Percentiles rank a stretch among this genome's conserved stretches.
These are phyloP conservation scores for Angomonas deanei DNA, from an alignment of 208 protist genomes.

Conservation along the genomic window DNA sequence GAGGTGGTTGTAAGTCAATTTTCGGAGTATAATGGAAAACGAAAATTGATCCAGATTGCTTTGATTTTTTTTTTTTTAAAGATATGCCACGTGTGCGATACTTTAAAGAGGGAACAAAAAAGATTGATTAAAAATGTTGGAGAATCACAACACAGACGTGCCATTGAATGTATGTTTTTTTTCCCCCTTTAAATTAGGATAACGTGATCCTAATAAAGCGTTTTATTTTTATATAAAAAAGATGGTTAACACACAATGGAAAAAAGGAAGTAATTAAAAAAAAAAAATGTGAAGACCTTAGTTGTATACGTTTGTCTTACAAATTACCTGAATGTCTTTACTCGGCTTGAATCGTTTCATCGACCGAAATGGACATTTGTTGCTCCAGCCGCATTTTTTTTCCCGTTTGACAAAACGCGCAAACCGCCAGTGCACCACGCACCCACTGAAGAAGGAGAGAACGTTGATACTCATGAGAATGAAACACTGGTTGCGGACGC, in stretches of 20 bases:
- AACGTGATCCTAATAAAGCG: too few species aligned
- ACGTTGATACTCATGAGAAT: conserved; percentile 72
- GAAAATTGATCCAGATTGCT: not conserved
- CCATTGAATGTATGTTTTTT: too few species aligned
- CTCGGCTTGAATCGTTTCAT: not conserved
- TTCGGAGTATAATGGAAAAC: conserved; percentile 5
- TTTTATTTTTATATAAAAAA: not conserved
- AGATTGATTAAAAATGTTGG: not conserved
- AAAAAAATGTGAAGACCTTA: not conserved
- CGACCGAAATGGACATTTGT: not conserved
- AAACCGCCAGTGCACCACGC: conserved; percentile 52
- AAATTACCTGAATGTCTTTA: too few species aligned
- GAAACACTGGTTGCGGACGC: conserved; percentile 58
- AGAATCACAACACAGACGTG: too few species aligned
- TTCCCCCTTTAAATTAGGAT: too few species aligned
- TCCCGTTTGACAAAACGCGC: conserved; percentile 34
- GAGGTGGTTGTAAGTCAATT: not conserved
- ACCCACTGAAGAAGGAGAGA: conserved; percentile 20
- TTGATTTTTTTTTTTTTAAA: not conserved
- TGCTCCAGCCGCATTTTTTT: conserved; percentile 3
- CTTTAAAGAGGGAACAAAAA: not conserved
- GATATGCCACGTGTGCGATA: not conserved
- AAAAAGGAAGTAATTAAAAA: not conserved
- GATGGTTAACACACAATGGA: not conserved
- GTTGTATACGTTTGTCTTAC: not conserved